Evolutionary conservation across 345 rosid genomes (phyloP).

Genomic region (Tarenaya hassleriana): DNA sequence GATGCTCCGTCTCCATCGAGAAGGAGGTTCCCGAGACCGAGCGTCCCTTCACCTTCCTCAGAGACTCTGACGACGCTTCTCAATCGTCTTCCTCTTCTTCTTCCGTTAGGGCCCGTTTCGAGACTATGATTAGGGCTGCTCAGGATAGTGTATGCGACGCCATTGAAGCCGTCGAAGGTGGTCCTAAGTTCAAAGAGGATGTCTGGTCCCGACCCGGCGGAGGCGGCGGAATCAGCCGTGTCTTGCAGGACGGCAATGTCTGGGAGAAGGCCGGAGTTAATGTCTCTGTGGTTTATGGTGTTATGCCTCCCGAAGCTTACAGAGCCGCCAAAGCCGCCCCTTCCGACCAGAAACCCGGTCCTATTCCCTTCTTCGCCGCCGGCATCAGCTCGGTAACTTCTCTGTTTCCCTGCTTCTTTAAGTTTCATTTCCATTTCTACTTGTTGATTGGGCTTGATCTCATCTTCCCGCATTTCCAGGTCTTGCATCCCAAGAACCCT

Average conservation of each 20-base stretch:
- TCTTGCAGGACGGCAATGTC: constrained; percentile 81
- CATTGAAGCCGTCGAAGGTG: constrained; percentile 57
- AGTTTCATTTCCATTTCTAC: not conserved
- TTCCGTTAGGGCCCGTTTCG: constrained; percentile 72
- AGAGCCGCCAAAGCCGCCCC: constrained; percentile 78
- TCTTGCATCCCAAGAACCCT: constrained; percentile 54
- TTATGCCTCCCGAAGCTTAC: constrained; percentile 99
- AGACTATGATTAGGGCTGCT: constrained; percentile 75
- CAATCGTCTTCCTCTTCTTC: constrained; percentile 26
- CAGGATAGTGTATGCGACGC: constrained; percentile 79
- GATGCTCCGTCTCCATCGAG: constrained; percentile 56
- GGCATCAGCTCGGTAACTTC: constrained; percentile 82
- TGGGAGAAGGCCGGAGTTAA: constrained; percentile 98
- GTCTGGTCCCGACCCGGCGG: constrained; percentile 98
- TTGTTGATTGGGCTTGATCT: not conserved
- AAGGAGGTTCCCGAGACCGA: constrained; percentile 55
- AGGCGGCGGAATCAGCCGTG: constrained; percentile 97
- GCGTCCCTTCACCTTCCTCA: constrained; percentile 71
- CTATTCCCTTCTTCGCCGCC: constrained; percentile 87
- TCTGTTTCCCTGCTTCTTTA: not conserved
- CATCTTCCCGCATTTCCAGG: constrained; percentile 15
- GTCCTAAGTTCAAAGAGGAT: constrained; percentile 82
- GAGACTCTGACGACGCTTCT: constrained; percentile 45
- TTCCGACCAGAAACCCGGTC: constrained; percentile 68
- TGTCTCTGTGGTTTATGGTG: constrained; percentile 90